These are phyloP conservation scores for Tolypocladium tropicale DNA, from an alignment of 2,329 filamentous ascomycete species.

Conservation along the genomic window DNA sequence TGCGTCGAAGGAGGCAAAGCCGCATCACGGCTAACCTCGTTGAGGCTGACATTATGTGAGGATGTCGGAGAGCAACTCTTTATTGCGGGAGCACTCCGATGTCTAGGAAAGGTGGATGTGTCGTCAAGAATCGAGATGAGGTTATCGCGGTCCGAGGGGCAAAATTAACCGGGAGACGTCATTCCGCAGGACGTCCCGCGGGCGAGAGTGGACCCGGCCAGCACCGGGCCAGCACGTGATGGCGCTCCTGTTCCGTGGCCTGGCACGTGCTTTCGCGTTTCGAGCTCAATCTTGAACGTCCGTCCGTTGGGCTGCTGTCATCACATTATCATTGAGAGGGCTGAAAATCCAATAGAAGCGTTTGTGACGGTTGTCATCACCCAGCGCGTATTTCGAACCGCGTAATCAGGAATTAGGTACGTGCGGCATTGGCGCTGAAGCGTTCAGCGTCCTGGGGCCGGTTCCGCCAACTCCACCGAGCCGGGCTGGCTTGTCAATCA, in stretches of 20 bases:
- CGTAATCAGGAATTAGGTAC: background rate
- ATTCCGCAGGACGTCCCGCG: background rate
- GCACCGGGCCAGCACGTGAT: background rate
- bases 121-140: background rate
- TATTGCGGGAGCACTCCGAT: background rate
- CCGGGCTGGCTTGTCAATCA: background rate
- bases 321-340: background rate
- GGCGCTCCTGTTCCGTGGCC: background rate
- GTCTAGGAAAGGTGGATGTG: background rate
- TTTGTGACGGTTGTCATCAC: background rate
- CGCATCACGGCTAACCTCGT: constrained; percentile 18
- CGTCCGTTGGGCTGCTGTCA: background rate
- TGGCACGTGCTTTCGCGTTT: background rate
- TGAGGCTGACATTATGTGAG: constrained; percentile 18
- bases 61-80: background rate
- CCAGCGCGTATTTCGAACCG: background rate
- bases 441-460: background rate
- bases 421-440: background rate
- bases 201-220: background rate
- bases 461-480: background rate
- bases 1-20: constrained; percentile 17
- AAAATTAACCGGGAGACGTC: background rate
- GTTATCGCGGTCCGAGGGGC: background rate
- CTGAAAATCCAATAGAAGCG: background rate
- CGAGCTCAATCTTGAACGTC: background rate